Evolutionary conservation across 1,284 basidiomycete genomes (phyloP).

Genomic region (Leccinum subspadiceum): DNA sequence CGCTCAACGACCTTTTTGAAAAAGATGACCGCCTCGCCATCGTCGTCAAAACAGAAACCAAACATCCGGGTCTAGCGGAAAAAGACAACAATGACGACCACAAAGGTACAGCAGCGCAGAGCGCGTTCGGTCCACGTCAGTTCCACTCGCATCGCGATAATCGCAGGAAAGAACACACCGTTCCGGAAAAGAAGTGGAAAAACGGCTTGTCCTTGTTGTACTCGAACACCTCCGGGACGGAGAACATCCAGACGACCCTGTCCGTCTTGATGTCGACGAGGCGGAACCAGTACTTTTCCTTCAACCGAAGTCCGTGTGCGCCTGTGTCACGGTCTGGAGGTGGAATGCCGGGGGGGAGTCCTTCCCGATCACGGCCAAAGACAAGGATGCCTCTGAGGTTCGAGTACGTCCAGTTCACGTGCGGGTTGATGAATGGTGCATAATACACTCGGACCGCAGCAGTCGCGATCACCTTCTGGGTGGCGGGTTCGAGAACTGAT

Average conservation of each 20-base stretch:
- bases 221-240: conserved; percentile 74
- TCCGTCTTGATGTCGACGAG: conserved; percentile 71
- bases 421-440: conserved; percentile 45
- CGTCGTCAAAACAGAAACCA: conserved; percentile 68
- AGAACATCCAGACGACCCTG: conserved; percentile 87
- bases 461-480: conserved; percentile 35
- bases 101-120: background rate
- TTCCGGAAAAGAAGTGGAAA: conserved; percentile 87
- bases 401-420: conserved; percentile 66
- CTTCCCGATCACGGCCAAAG: conserved; percentile 62
- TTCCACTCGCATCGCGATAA: background rate
- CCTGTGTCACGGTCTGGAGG: conserved; percentile 18
- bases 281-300: conserved; percentile 63
- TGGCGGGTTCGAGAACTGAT: conserved; percentile 36
- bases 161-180: conserved; percentile 45
- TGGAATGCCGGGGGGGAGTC: conserved; percentile 13
- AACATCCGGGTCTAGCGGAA: conserved; percentile 67
- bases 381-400: conserved; percentile 71
- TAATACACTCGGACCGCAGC: conserved; percentile 46
- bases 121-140: background rate
- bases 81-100: background rate
- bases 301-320: conserved; percentile 27
- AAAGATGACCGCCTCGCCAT: conserved; percentile 58
- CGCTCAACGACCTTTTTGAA: conserved; percentile 48
- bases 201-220: conserved; percentile 90